A percentile compares a stretch with the other conserved stretches of the same genome.
These are phyloP conservation scores for Meredithiella fracta DNA, from an alignment of 2,329 filamentous ascomycete genomes.

Conservation along the genomic window DNA sequence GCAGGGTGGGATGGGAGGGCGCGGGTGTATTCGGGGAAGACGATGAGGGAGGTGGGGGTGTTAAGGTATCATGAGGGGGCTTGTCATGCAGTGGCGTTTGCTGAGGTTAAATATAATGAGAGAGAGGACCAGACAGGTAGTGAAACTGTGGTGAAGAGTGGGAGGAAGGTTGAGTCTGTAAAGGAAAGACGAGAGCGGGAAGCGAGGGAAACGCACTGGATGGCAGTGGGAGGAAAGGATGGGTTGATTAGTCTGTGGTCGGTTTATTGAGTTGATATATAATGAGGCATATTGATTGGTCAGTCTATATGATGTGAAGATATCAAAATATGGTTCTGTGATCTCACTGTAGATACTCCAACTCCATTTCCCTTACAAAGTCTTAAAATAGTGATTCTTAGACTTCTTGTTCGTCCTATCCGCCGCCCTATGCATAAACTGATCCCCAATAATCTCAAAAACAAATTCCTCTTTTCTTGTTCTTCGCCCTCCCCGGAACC, in stretches of 20 bases:
- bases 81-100: slow-evolving; percentile 69
- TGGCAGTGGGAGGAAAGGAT: slow-evolving; percentile 83
- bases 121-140: not conserved
- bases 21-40: slow-evolving; percentile 65
- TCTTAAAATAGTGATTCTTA: slow-evolving; percentile 63
- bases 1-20: slow-evolving; percentile 81
- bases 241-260: slow-evolving; percentile 94
- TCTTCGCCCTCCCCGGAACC: slow-evolving; percentile 31
- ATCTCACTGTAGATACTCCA: not conserved
- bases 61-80: slow-evolving; percentile 88
- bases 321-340: not conserved
- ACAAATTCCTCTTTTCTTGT: slow-evolving; percentile 30
- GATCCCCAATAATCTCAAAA: slow-evolving; percentile 76
- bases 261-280: slow-evolving; percentile 43
- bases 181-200: slow-evolving; percentile 46
- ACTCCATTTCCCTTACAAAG: slow-evolving; percentile 43
- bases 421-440: slow-evolving; percentile 66
- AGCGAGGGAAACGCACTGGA: slow-evolving; percentile 63
- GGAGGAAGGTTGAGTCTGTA: slow-evolving; percentile 23
- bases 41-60: slow-evolving; percentile 74
- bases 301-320: no score
- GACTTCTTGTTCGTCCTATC: slow-evolving; percentile 87
- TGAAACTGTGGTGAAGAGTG: not conserved
- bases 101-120: slow-evolving; percentile 21
- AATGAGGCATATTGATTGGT: no score